A percentile compares a stretch with the other conserved stretches of the same genome.
Evolutionary conservation across 139 green algal species (phyloP).

Genomic region (Chlamydomonas sphaeroides): DNA sequence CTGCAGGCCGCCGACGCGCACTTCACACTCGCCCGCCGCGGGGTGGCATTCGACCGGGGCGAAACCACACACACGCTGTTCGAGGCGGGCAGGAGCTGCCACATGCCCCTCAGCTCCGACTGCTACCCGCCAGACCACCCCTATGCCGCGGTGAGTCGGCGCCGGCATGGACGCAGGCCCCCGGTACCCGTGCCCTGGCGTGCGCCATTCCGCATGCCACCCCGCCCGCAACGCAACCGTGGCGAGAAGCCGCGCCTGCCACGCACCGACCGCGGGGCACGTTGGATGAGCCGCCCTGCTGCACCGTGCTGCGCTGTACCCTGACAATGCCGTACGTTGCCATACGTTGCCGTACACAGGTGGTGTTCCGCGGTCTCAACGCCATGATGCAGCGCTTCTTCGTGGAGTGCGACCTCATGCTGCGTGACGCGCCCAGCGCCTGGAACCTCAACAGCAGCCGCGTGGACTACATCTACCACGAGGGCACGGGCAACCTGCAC

Average conservation of each 20-base stretch:
- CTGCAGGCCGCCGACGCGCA: conserved; percentile 3
- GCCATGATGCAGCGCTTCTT: conserved; percentile 46
- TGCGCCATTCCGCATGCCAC: too few relatives aligned
- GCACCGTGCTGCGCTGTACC: too few relatives aligned
- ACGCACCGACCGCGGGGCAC: too few relatives aligned
- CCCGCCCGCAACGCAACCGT: too few relatives aligned
- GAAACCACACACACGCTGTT: conserved; percentile 2
- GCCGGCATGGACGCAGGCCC: too few relatives aligned
- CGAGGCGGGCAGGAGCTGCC: neutral
- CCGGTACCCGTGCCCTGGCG: too few relatives aligned
- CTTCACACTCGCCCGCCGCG: conserved; percentile 10
- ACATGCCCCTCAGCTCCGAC: neutral
- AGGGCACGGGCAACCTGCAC: conserved; percentile 41
- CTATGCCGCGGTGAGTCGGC: conserved; percentile 1
- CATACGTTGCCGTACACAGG: too few relatives aligned
- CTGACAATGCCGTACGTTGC: too few relatives aligned
- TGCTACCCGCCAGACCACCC: conserved; percentile 15
- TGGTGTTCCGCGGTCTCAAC: conserved; percentile 30
- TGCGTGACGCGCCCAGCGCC: conserved; percentile 14
- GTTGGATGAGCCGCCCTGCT: too few relatives aligned
- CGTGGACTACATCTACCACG: conserved; percentile 2
- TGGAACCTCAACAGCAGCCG: conserved; percentile 33
- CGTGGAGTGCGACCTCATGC: conserved; percentile 31
- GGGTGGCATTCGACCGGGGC: conserved; percentile 7
- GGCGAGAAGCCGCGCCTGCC: too few relatives aligned